Evolutionary conservation across 1,284 basidiomycete genomes (phyloP).

Genomic region (Grifola frondosa): DNA sequence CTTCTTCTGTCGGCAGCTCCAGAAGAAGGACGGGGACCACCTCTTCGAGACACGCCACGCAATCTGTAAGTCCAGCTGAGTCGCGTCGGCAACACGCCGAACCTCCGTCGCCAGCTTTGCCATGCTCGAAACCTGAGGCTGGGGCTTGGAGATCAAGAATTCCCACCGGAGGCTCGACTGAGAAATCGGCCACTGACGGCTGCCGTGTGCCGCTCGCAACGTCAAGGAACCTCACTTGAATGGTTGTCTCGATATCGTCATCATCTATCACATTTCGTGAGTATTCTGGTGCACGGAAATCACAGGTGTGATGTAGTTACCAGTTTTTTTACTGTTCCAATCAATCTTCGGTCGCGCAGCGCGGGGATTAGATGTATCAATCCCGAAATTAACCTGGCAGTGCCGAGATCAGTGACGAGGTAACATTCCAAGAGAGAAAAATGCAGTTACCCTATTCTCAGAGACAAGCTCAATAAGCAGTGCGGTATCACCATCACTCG

Average conservation of each 20-base stretch:
- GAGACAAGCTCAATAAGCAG: constrained; percentile 70
- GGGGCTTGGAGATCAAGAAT: constrained; percentile 5
- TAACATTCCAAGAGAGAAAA: no score
- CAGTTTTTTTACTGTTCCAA: constrained; percentile 85
- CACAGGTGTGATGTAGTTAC: constrained; percentile 36
- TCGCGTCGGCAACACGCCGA: constrained; percentile 51
- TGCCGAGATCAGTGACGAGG: background rate
- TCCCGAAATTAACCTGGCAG: constrained; percentile 58
- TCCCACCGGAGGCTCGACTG: constrained; percentile 6
- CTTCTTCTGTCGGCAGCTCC: constrained; percentile 36
- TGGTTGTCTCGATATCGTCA: constrained; percentile 70
- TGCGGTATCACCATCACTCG: constrained; percentile 74
- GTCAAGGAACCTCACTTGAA: constrained; percentile 49
- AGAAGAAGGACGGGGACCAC: constrained; percentile 39
- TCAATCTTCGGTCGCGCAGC: constrained; percentile 55
- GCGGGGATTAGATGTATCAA: constrained; percentile 64
- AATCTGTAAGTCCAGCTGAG: constrained; percentile 52
- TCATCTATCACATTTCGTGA: constrained; percentile 52
- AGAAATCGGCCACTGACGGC: constrained; percentile 7
- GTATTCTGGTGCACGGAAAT: background rate
- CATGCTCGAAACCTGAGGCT: constrained; percentile 40
- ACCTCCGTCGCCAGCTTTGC: constrained; percentile 41
- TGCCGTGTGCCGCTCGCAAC: constrained; percentile 7
- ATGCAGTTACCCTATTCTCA: constrained; percentile 54
- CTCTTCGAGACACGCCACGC: constrained; percentile 53